Evolutionary conservation across 768 basidiomycete genomes (phyloP), one percentile per base, ranked within the genome.

Genomic region (Panaeolus cyanescens): DNA sequence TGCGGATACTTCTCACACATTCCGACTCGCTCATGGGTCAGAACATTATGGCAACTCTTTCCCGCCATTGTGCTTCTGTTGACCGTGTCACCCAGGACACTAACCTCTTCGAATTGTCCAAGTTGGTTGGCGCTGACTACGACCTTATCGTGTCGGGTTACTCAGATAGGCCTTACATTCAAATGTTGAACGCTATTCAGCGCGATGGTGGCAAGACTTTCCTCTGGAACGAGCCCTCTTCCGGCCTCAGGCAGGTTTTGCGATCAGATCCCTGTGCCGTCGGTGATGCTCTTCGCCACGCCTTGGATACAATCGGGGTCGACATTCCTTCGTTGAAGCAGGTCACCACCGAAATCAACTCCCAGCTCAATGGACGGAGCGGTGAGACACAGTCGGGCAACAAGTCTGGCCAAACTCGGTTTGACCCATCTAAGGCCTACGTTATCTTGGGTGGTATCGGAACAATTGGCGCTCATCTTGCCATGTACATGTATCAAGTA

Each of bases 401-500:
- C 3, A 50, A 10, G 22, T 50, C 45, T 13, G 30, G 4, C 25
- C 45, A 50, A 13, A 31, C 15, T 34, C 58, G 7, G 22, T 72
- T 78, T 61, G 63, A 68, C 36, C 54, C 68, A 1, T 37, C 67
- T 7, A 77, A 77, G 60, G 60, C 68, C 15, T 79, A 80, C 58
- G 31, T 80, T 5, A 67, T 79, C 5, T 40, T 80, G 9, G 79
- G 78, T n/a, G 79, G 78, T 9, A 72, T 79, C 31, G 77, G 79
- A 2, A 70, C 70, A 8, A 60, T 81, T 9, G 79, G 79, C 1
- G 54, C 73, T 13, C 73, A 76, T 22, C 61, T 77, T 20, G 78
- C 79, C 7, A 54, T 76, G 19, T 80, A 75, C 72, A 75, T 81
- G 75, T 80, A 80, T 62, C 56, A 74, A 68, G 79, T 79, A 56